phyloP scores from a whole-genome alignment of 192 early-diverging fungal genomes.

The Coemansia umbellata region DNA sequence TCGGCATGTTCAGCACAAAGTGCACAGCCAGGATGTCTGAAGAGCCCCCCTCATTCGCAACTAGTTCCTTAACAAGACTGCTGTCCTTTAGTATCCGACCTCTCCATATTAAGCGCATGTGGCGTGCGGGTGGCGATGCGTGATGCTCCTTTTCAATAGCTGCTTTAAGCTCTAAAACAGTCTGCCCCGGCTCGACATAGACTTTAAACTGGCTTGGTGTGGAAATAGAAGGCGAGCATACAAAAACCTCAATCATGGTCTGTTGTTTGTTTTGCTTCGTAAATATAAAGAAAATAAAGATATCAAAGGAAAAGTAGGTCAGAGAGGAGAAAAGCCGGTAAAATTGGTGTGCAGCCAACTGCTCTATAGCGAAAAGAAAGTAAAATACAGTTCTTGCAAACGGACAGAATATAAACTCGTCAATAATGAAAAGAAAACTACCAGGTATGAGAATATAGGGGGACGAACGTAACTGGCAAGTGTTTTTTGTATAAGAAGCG shows the following conservation, averaged over 20 bases:
- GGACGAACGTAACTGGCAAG: background rate
- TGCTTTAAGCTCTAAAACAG: conserved; percentile 24
- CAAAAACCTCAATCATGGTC: conserved; percentile 13
- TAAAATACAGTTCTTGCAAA: too few relatives aligned
- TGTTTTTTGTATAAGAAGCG: background rate
- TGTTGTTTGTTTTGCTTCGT: background rate
- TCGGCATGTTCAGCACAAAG: conserved; percentile 26
- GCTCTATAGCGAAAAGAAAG: too few relatives aligned
- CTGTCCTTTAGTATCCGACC: conserved; percentile 30
- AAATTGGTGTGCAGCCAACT: too few relatives aligned
- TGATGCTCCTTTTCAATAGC: conserved; percentile 28
- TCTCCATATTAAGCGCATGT: conserved; percentile 49
- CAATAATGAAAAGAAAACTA: too few relatives aligned
- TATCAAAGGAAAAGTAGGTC: background rate
- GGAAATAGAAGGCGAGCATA: conserved; percentile 38
- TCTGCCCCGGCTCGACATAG: conserved; percentile 4
- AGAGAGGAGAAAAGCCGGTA: too few relatives aligned
- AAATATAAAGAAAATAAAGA: background rate
- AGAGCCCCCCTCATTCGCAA: background rate
- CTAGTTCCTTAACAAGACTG: conserved; percentile 4
- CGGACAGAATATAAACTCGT: too few relatives aligned
- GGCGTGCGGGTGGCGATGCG: conserved; percentile 19
- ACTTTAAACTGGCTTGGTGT: conserved; percentile 37
- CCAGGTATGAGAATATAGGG: too few relatives aligned
- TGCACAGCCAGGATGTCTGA: conserved; percentile 20